Base-by-base conservation (phyloP, 2,329 filamentous ascomycete species). In the Claviceps citrina region DNA sequence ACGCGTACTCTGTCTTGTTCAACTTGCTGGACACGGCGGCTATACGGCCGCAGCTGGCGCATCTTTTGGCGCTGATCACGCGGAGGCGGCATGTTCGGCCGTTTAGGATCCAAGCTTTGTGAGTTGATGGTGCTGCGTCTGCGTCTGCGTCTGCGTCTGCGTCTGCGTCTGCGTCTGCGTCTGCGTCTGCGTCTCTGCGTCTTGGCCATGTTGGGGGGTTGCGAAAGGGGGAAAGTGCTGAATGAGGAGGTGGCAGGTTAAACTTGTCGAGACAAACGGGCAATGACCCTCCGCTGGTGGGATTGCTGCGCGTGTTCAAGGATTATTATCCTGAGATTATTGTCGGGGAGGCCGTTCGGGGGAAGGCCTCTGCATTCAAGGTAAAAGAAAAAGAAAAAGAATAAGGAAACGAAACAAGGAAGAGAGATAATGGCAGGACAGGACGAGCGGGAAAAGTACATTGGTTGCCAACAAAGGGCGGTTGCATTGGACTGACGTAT, bases 271-370 rank as follows among this genome's bases (percentile, higher is more conserved):
- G 74, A 32, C 71, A 76, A 51, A 71, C 67, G 4, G 79, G 78
- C 15, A 81, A 82, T 51, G 85, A 93, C 41, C 80, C 79, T 36
- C 71, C 77, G 38, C 63, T 93, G 27, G 68, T 81, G 28, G 82
- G 82, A 3, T 65, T 93, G 15, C 64, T 93, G 37, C 73, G 81
- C 41, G 76, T 89, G n/a, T 93, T 80, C 63, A 91, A 91, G 54
- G 84, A 89, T 55, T 93, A 89, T 58, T 93, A 89, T 51, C 84
- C 85, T 0, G 84, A 93, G 55, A 84, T 93, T 40, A 84, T 93
- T 43, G 71, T 89, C 12, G 82, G 80, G 18, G 79, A 81, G 46
- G 66, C 73, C 4, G 71, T 75, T 24, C 65, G 67, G 39, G 74
- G 74, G 28, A 70, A 71, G 43, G 74, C 75, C 1, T 71, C 73